phyloP scores from a whole-genome alignment of 1,284 basidiomycete genomes.

The Cutaneotrichosporon cavernicola region DNA sequence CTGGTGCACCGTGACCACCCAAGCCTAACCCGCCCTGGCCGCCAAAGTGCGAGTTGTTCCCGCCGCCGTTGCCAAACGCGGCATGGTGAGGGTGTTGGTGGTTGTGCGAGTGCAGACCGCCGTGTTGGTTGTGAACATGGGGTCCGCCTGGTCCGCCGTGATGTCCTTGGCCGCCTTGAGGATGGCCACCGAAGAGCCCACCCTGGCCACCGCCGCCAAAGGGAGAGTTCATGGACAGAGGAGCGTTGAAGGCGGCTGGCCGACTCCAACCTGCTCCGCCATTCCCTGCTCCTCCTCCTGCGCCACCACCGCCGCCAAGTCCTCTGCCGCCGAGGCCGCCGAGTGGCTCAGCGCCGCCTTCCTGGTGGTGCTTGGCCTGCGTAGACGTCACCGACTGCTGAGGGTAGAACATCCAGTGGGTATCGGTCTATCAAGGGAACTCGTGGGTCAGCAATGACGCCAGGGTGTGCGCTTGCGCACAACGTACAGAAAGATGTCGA shows the following conservation, averaged over 20 bases:
- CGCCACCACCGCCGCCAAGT: slow-evolving; percentile 17
- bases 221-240: slow-evolving; percentile 21
- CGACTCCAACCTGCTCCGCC: slow-evolving; percentile 26
- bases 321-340: slow-evolving; percentile 27
- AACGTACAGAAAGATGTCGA: slow-evolving; percentile 12
- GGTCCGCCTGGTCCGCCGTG: slow-evolving; percentile 22
- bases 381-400: slow-evolving; percentile 34
- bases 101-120: slow-evolving; percentile 24
- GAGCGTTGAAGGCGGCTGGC: slow-evolving; percentile 29
- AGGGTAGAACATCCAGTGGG: slow-evolving; percentile 39
- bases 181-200: slow-evolving; percentile 23
- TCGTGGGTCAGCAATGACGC: slow-evolving; percentile 10
- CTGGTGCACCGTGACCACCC: slow-evolving; percentile 23
- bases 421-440: slow-evolving; percentile 11
- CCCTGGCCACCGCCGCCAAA: slow-evolving; percentile 26
- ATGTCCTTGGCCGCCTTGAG: slow-evolving; percentile 20
- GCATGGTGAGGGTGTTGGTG: slow-evolving; percentile 37
- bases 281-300: slow-evolving; percentile 23
- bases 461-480: neutral
- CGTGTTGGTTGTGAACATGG: slow-evolving; percentile 20
- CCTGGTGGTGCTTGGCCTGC: slow-evolving; percentile 40
- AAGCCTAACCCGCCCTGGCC: slow-evolving; percentile 28
- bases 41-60: slow-evolving; percentile 34
- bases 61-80: slow-evolving; percentile 30
- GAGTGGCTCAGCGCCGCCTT: slow-evolving; percentile 30